These are phyloP conservation scores for Inga laurina DNA, from an alignment of 306 rosid genomes.

Conservation along the genomic window DNA sequence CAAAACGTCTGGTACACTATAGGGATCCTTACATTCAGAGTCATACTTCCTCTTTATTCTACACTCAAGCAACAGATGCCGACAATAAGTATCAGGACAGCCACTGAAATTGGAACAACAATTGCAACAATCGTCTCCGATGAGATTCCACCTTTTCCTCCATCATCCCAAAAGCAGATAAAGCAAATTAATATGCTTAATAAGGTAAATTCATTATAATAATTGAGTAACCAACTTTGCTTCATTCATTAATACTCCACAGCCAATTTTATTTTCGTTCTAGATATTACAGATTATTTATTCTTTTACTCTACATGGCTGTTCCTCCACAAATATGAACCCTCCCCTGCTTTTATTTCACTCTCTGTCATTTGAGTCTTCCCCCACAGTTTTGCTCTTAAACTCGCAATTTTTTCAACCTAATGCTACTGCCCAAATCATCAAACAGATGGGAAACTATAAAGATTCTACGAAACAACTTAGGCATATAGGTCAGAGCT, in stretches of 20 bases:
- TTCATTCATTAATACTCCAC: no score
- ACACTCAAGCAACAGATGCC: constrained; percentile 15
- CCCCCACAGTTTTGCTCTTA: background rate
- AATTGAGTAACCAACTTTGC: no score
- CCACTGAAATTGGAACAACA: constrained; percentile 38
- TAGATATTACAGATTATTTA: background rate
- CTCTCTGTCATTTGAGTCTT: no score
- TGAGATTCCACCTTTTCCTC: constrained; percentile 19
- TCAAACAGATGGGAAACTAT: background rate
- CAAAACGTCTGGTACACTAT: no score
- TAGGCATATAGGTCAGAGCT: background rate
- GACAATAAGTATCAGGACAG: constrained; percentile 10
- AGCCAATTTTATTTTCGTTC: no score
- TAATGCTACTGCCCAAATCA: background rate
- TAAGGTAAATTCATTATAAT: background rate
- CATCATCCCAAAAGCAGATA: background rate
- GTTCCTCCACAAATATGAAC: background rate
- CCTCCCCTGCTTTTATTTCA: background rate
- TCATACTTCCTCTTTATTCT: no score
- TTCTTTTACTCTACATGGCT: no score
- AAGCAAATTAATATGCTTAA: background rate
- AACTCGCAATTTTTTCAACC: background rate
- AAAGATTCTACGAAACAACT: background rate
- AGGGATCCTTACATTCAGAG: no score
- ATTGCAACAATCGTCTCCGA: constrained; percentile 35